phyloP scores from a whole-genome alignment of 169 alveolate species.

The Miamiensis avidus region DNA sequence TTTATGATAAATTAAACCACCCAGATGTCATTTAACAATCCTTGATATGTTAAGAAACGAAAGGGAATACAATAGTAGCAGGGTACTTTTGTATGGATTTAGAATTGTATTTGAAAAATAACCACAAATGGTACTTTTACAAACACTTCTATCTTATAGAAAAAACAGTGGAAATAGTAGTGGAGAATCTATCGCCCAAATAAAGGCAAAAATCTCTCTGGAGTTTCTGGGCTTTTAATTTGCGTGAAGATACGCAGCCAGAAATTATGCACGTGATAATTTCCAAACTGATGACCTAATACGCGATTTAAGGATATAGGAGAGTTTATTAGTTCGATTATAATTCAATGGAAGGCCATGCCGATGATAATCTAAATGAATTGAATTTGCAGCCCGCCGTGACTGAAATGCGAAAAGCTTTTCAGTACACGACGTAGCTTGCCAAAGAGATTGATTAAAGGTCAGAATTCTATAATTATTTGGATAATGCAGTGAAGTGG shows the following conservation, averaged over 20 bases:
- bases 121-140: not conserved
- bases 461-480: too few relatives aligned
- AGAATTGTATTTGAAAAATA: not conserved
- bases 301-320: not conserved
- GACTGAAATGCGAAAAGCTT: not conserved
- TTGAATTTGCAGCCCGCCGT: not conserved
- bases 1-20: not conserved
- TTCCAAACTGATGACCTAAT: not conserved
- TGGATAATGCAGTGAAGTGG: not conserved
- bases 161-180: not conserved
- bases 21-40: not conserved
- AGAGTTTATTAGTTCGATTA: not conserved
- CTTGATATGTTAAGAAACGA: not conserved
- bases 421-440: not conserved
- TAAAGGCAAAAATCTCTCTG: too few relatives aligned
- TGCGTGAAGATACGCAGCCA: not conserved
- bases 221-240: not conserved
- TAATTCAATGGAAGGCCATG: not conserved
- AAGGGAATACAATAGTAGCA: not conserved
- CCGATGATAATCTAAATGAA: not conserved
- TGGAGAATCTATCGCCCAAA: not conserved
- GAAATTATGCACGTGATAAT: not conserved
- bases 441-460: too few relatives aligned
- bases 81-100: not conserved
- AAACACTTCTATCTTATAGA: not conserved